Evolutionary conservation across 2,329 filamentous ascomycete species (phyloP).

Genomic region (Aspergillus hiratsukae): DNA sequence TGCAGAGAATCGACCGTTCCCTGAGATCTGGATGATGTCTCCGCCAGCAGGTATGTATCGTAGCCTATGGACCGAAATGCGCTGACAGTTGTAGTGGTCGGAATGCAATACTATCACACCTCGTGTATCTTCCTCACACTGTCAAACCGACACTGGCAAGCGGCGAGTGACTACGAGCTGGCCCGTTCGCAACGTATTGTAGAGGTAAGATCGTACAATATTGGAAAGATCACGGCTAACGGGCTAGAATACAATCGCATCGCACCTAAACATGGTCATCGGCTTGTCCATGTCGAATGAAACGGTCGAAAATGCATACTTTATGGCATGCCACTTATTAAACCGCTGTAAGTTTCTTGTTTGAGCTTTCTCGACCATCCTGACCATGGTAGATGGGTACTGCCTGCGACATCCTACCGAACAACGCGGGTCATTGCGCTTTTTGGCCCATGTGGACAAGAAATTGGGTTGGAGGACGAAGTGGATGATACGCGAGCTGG

Average conservation of each 20-base stretch:
- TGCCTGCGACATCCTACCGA: conserved; percentile 25
- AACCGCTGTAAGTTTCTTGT: conserved; percentile 25
- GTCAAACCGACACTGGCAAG: conserved; percentile 20
- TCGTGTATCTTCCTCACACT: conserved; percentile 27
- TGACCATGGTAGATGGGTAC: conserved; percentile 25
- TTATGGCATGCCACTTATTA: conserved; percentile 30
- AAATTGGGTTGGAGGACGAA: conserved; percentile 29
- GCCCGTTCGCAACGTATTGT: conserved; percentile 22
- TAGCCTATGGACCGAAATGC: background rate
- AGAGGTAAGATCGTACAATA: conserved; percentile 18
- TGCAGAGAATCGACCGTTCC: conserved; percentile 25
- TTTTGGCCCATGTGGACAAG: conserved; percentile 24
- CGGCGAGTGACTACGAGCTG: conserved; percentile 23
- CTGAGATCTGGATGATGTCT: conserved; percentile 35
- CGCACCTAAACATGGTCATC: conserved; percentile 26
- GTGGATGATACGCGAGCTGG: conserved; percentile 26
- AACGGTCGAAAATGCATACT: conserved; percentile 30
- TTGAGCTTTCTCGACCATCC: background rate
- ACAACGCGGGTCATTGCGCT: conserved; percentile 25
- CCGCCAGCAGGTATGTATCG: conserved; percentile 27
- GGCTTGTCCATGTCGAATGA: conserved; percentile 32
- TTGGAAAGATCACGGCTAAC: background rate
- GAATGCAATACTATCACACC: conserved; percentile 37
- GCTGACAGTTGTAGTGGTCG: conserved; percentile 25
- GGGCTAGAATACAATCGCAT: conserved; percentile 25